Evolutionary conservation across 345 rosid genomes (phyloP), one percentile per base, ranked within the genome.

Genomic region (Geranium brycei): DNA sequence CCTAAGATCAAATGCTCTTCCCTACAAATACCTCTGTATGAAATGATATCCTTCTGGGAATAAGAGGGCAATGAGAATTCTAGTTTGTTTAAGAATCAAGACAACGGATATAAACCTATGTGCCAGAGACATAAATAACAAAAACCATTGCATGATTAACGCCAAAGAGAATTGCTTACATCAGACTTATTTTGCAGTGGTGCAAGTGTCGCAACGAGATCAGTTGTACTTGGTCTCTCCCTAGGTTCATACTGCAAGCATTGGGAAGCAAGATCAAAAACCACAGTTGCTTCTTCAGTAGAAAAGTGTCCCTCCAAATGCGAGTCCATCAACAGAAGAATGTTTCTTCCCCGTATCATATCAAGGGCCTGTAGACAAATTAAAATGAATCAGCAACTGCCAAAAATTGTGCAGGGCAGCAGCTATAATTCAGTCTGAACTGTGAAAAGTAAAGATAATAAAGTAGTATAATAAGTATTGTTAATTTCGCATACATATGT

Each of bases 301-400:
- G 95, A 87, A 80, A 86, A 92, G 67, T 82, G 82, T 28, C 97
- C 93, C 74, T 86, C 86, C 71, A 92, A 68, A 70, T 84, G 88
- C 16, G 98, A 86, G 81, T 92, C 98, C 85, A 89, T 87, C 60
- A 89, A 73, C 62, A 74, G 77, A 72, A 69, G 74, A 62, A 89
- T 80, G 78, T 78, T 82, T 73, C 80, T 87, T 3, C 91, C 88
- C 57, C 81, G 74, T 67, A 89, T 87, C 95, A 87, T 86, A 71
- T 92, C 98, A 75, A 77, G 87, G 69, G 91, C 97, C 98, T 92
- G 79, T n/a, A 76, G 1, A 57, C 32, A 73, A 11, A 56, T 12
- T 47, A 47, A 62, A 30, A 28, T n/a, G 23, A 19, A 7, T 57
- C 53, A 65, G 3, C 14, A 47, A 47, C 53, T 11, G 53, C 53